Conservation (phyloP, 768 basidiomycete genomes). For the Glaciozyma antarctica region DNA sequence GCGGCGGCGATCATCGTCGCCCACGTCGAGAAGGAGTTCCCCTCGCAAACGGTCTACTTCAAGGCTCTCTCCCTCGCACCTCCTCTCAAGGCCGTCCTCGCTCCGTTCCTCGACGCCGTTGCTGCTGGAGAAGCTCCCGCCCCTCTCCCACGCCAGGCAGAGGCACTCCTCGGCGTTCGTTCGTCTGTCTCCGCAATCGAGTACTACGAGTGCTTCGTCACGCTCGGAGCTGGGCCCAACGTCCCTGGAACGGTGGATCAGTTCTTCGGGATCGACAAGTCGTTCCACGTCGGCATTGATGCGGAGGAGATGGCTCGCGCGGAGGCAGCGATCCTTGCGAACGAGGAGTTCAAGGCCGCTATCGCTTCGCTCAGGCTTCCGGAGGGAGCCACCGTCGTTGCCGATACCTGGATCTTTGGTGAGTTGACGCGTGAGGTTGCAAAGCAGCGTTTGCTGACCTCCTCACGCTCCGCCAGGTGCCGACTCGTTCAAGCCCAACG, state of each 20-base stretch:
- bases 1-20: background rate
- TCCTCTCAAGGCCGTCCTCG: conserved; percentile 9
- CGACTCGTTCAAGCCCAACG: conserved; percentile 3
- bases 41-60: conserved; percentile 1
- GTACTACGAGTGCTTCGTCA: background rate
- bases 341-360: background rate
- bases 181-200: background rate
- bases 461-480: background rate
- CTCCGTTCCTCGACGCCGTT: conserved; percentile 8
- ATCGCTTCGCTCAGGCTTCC: conserved; percentile 12
- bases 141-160: background rate
- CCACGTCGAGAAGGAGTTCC: background rate
- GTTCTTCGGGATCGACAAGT: background rate
- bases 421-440: background rate
- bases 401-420: conserved; percentile 14
- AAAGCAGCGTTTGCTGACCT: background rate
- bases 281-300: background rate
- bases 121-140: background rate
- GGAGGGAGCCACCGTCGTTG: background rate
- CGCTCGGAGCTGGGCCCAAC: background rate
- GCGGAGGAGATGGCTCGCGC: conserved; percentile 4
- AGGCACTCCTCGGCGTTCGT: background rate
- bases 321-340: background rate
- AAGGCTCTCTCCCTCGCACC: conserved; percentile 1
- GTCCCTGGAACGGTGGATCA: background rate